phyloP scores from a whole-genome alignment of 441 rosid species.

The Capsella rubella region DNA sequence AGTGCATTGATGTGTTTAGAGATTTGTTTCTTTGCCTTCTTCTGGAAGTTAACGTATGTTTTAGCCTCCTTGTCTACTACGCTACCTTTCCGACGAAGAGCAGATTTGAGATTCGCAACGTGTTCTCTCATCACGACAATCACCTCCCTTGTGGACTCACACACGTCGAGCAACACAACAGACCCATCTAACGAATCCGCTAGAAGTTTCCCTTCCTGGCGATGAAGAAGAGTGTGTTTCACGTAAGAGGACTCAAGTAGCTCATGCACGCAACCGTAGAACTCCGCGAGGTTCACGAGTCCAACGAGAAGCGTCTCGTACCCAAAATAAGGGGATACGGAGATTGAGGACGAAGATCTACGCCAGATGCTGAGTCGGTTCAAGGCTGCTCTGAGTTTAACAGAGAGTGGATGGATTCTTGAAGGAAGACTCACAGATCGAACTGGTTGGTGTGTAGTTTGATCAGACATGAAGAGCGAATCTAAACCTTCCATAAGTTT shows the following conservation, averaged over 20 bases:
- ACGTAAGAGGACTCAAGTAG: conserved; percentile 51
- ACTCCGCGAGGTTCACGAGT: conserved; percentile 57
- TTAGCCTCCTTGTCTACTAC: conserved; percentile 51
- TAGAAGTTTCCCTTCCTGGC: conserved; percentile 45
- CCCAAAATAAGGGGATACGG: conserved; percentile 25
- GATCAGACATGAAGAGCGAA: conserved; percentile 38
- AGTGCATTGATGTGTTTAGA: conserved; percentile 43
- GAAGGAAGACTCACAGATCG: conserved; percentile 83
- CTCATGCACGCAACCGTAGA: conserved; percentile 56
- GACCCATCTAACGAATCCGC: conserved; percentile 62
- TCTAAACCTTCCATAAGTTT: conserved; percentile 47
- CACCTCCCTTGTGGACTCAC: conserved; percentile 53
- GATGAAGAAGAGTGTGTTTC: conserved; percentile 47
- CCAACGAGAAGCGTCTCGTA: conserved; percentile 50
- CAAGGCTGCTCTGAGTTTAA: conserved; percentile 56
- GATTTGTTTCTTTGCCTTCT: conserved; percentile 57
- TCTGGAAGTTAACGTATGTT: conserved; percentile 55
- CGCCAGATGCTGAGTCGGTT: conserved; percentile 51
- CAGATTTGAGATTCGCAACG: conserved; percentile 55
- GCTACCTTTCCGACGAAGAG: conserved; percentile 60
- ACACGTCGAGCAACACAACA: conserved; percentile 55
- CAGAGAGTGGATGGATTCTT: conserved; percentile 59
- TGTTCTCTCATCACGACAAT: conserved; percentile 55
- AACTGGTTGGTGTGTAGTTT: conserved; percentile 49
- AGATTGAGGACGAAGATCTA: conserved; percentile 38